These are phyloP conservation scores for Passalora sequoiae DNA, from an alignment of 2,329 filamentous ascomycete species.

Conservation along the genomic window DNA sequence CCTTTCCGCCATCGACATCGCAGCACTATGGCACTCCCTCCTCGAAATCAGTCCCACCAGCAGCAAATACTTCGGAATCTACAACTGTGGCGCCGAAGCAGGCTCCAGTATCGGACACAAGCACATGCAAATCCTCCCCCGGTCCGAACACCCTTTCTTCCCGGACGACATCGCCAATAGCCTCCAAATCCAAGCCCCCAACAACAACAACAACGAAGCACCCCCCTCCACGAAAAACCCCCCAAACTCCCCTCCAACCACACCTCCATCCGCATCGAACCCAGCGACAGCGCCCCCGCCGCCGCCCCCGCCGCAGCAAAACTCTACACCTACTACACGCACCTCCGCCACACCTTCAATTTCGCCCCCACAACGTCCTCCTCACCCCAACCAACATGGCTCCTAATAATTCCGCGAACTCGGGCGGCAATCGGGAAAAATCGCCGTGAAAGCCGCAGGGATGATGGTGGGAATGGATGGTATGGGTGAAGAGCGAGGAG, in stretches of 20 bases:
- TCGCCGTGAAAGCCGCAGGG: constrained; percentile 33
- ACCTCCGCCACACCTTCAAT: constrained; percentile 12
- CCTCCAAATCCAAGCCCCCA: too few relatives aligned
- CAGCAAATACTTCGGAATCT: constrained; percentile 39
- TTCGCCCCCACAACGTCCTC: constrained; percentile 33
- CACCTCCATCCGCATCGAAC: constrained; percentile 13
- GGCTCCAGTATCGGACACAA: constrained; percentile 44
- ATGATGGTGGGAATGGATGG: constrained; percentile 38
- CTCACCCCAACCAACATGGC: constrained; percentile 32
- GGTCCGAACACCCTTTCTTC: constrained; percentile 27
- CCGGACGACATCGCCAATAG: constrained; percentile 14
- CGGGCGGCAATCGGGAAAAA: constrained; percentile 26
- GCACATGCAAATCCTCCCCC: constrained; percentile 41
- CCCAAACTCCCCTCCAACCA: background rate
- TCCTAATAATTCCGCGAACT: constrained; percentile 34
- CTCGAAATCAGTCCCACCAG: constrained; percentile 5
- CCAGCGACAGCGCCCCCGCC: too few relatives aligned
- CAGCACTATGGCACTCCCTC: constrained; percentile 36
- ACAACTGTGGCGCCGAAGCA: constrained; percentile 43
- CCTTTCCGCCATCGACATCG: constrained; percentile 36
- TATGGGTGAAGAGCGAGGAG: constrained; percentile 20
- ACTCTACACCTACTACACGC: constrained; percentile 19
- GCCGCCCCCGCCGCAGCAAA: constrained; percentile 5
- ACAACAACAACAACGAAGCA: constrained; percentile 5
- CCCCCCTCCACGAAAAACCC: background rate